Percentiles rank a stretch among this genome's conserved stretches.
Conservation (phyloP, 176 grass and related monocot species). For the Carex parvula region DNA sequence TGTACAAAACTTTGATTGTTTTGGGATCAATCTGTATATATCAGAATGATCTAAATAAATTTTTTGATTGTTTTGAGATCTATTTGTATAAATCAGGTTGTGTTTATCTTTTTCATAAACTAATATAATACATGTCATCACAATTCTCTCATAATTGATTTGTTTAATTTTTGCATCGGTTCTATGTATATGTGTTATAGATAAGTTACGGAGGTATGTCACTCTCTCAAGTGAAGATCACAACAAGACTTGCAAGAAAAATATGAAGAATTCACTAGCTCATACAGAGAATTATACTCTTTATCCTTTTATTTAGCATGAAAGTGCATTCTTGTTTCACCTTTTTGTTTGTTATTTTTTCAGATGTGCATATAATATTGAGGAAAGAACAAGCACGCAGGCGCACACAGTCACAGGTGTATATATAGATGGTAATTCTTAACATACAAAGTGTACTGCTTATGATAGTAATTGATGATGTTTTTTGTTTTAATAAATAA, state of each 20-base stretch:
- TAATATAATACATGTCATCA: background rate
- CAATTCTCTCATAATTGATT: background rate
- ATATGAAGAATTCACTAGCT: background rate
- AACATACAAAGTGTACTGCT: constrained; percentile 21
- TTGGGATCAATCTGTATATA: background rate
- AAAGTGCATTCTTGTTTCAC: background rate
- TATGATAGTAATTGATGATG: background rate
- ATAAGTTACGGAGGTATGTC: background rate
- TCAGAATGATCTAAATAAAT: background rate
- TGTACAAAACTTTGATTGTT: background rate
- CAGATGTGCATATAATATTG: background rate
- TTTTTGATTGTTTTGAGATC: background rate
- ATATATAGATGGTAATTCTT: background rate
- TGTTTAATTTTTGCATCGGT: background rate
- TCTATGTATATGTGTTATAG: background rate
- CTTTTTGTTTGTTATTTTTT: background rate
- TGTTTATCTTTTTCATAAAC: background rate
- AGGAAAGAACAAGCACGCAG: background rate
- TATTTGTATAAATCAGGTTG: background rate
- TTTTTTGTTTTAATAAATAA: constrained; percentile 28
- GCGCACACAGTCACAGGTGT: background rate
- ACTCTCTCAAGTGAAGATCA: background rate
- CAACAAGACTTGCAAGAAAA: background rate
- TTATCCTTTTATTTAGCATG: background rate
- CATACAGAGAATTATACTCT: background rate